A percentile compares a stretch with the other conserved stretches of the same genome.
Conservation (phyloP, 352 stramenopile species). For the Phytophthora megakarya region DNA sequence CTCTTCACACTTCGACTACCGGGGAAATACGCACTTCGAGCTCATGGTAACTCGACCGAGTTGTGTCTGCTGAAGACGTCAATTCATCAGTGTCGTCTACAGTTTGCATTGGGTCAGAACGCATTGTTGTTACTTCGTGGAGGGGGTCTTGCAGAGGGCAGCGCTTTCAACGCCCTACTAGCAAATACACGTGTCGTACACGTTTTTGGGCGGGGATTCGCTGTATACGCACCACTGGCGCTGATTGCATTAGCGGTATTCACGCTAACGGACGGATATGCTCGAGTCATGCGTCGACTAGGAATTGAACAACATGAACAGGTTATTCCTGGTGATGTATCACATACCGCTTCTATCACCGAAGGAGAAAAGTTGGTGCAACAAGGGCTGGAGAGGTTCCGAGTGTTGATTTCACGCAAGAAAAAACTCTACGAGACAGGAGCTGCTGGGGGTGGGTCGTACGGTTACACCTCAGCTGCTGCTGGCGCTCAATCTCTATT, state of each 20-base stretch:
- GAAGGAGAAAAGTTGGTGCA: conserved; percentile 58
- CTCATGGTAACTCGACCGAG: conserved; percentile 62
- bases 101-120: conserved; percentile 76
- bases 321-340: conserved; percentile 36
- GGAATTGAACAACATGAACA: conserved; percentile 77
- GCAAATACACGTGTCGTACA: conserved; percentile 61
- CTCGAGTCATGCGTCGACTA: conserved; percentile 52
- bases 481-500: conserved; percentile 31
- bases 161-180: conserved; percentile 64
- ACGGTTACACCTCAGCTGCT: conserved; percentile 36
- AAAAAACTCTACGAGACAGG: conserved; percentile 42
- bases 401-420: conserved; percentile 38
- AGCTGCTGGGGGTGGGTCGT: conserved; percentile 26
- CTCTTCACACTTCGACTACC: conserved; percentile 64
- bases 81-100: conserved; percentile 67
- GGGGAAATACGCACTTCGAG: conserved; percentile 53
- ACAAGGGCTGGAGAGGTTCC: conserved; percentile 54
- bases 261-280: conserved; percentile 59
- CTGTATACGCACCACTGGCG: conserved; percentile 57
- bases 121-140: conserved; percentile 61
- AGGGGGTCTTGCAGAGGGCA: conserved; percentile 42
- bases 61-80: conserved; percentile 63
- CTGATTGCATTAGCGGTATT: conserved; percentile 59
- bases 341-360: conserved; percentile 46
- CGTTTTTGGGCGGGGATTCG: conserved; percentile 58